Base-by-base conservation (phyloP, 2,329 filamentous ascomycete genomes). In the Botrytis hyacinthi region DNA sequence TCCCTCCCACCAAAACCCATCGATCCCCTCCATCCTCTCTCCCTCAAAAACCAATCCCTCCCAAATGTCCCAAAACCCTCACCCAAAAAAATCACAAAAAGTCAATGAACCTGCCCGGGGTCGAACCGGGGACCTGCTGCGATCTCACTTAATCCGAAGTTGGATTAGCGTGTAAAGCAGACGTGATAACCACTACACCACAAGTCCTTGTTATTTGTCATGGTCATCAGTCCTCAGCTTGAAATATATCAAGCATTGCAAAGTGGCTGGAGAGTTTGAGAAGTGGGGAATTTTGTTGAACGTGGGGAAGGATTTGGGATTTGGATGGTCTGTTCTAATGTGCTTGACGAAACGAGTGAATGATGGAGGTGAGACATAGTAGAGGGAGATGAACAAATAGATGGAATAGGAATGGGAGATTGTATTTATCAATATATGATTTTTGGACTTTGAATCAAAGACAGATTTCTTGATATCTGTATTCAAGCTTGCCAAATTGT, bases 131-230 rank as follows among this genome's bases (percentile, higher is more conserved):
- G 73, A 72, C 73, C 73, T 67, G 20, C 40, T 72, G 54, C 73
- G 73, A 73, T 73, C 14, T 22, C 18, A 40, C 7, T 1, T 18
- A 61, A 22, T 40, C 37, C 22, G 3, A 2, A 29, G 5, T 20
- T 7, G 61, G 2, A 29, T 32, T 70, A 35, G 3, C 12, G 6
- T 67, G 74, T 75, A 75, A 75, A 72, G 74, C 59, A 74, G 46
- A 48, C 63, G 72, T 70, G 65, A 75, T 75, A 74, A 75, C 74
- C 74, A 59, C 74, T 75, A 75, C 65, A 70, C 74, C 69, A 75
- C 57, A 4, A n/a, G 44, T 54, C 73, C 73, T 37, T 48, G 10
- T 1, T 3, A 1, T 37, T 12, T 40, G 5, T 61, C 26, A 26
- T 60, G 4, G 35, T 32, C 12, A 14, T 54, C 0, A 8, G 37